phyloP scores from a whole-genome alignment of 1,284 basidiomycete genomes.

The Leccinum variabile region DNA sequence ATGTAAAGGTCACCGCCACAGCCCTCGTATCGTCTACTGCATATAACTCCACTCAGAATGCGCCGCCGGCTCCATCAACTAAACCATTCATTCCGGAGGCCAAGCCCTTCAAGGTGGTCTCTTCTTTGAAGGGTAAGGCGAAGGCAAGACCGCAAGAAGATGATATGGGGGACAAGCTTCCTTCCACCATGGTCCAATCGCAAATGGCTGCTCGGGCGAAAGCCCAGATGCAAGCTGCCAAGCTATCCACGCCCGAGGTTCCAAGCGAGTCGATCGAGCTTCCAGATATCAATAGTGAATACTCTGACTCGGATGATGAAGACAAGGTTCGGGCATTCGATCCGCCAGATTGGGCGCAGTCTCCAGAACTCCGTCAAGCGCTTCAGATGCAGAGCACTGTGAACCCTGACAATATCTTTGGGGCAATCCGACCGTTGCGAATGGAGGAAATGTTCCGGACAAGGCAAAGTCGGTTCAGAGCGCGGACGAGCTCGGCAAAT shows the following conservation, averaged over 20 bases:
- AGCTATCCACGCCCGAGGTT: slow-evolving; percentile 47
- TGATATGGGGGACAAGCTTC: slow-evolving; percentile 48
- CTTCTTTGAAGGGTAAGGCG: slow-evolving; percentile 48
- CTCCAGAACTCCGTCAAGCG: slow-evolving; percentile 77
- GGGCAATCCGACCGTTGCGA: slow-evolving; percentile 75
- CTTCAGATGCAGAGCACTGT: slow-evolving; percentile 78
- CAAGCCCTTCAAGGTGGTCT: slow-evolving; percentile 37
- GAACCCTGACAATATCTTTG: slow-evolving; percentile 93
- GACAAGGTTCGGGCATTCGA: slow-evolving; percentile 69
- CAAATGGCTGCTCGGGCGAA: slow-evolving; percentile 70
- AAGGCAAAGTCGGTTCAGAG: slow-evolving; percentile 77
- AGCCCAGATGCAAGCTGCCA: slow-evolving; percentile 63
- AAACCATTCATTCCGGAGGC: slow-evolving; percentile 34
- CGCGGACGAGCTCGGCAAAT: slow-evolving; percentile 89
- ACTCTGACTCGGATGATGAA: slow-evolving; percentile 93
- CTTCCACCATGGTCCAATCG: slow-evolving; percentile 61
- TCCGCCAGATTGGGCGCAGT: slow-evolving; percentile 87
- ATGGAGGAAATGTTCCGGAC: slow-evolving; percentile 87
- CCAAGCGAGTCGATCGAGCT: slow-evolving; percentile 84
- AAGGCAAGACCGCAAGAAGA: slow-evolving; percentile 47
- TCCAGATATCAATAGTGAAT: slow-evolving; percentile 93
- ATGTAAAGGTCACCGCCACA: slow-evolving; percentile 18
- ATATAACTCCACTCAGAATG: slow-evolving; percentile 37
- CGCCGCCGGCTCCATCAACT: slow-evolving; percentile 10
- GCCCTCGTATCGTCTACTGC: slow-evolving; percentile 36